Evolutionary conservation across 805 yeast genomes (phyloP).

Genomic region (Metschnikowia vanudenii): DNA sequence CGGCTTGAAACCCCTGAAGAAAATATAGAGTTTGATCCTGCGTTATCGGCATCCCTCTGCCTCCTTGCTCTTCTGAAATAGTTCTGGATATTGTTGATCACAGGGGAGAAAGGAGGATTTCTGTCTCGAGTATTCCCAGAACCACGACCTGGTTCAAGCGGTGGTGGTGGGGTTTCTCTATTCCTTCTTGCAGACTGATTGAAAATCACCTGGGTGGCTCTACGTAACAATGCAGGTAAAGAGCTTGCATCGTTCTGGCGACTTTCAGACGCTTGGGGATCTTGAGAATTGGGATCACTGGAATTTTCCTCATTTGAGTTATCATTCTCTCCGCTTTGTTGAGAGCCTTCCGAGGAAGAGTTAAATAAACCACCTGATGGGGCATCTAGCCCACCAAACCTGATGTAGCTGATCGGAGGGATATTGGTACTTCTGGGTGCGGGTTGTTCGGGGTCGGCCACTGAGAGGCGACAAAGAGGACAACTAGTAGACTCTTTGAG

Average conservation of each 20-base stretch:
- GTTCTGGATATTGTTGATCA: constrained; percentile 17
- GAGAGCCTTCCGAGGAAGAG: background rate
- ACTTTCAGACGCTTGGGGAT: background rate
- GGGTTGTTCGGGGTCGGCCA: constrained; percentile 12
- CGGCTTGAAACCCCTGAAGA: constrained; percentile 51
- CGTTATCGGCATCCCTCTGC: constrained; percentile 6
- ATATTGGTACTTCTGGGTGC: background rate
- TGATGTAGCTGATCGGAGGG: constrained; percentile 15
- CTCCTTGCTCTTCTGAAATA: constrained; percentile 12
- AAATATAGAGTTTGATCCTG: constrained; percentile 27
- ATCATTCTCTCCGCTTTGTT: background rate
- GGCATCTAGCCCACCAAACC: constrained; percentile 16
- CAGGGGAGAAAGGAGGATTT: constrained; percentile 16
- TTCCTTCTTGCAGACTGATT: constrained; percentile 6
- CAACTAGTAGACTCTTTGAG: constrained; percentile 69
- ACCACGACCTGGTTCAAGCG: constrained; percentile 5
- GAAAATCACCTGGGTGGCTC: constrained; percentile 16
- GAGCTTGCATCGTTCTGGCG: background rate
- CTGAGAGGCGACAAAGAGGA: constrained; percentile 73
- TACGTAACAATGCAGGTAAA: constrained; percentile 12
- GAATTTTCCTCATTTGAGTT: background rate
- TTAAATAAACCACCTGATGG: background rate
- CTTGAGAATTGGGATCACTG: background rate
- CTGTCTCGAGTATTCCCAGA: constrained; percentile 3
- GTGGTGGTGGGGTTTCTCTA: constrained; percentile 14